Base-by-base conservation (phyloP, 2,329 filamentous ascomycete species). In the Ophiostoma sp. region DNA sequence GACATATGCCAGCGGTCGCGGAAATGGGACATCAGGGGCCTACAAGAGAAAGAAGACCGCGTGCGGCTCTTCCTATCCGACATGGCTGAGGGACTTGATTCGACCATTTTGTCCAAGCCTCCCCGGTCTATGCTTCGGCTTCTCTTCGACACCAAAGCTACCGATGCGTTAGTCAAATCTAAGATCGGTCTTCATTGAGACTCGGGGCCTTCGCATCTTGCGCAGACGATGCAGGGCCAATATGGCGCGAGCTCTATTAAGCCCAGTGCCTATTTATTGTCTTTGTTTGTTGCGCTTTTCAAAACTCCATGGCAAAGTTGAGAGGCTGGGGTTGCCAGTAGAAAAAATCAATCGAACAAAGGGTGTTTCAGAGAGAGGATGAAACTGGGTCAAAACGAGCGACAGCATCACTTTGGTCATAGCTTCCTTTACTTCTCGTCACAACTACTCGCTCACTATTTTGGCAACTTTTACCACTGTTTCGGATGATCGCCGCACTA, bases 1-100 rank as follows among this genome's bases (percentile, higher is more conserved):
- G 83, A 86, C 42, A 85, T 87, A 27, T 97, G 91, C 77, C 86
- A 90, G 4, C 83, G 82, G 62, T 79, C 96, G 71, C 87, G 87
- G 0, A 78, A 81, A 0, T 79, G 81, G 4, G 92, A 97, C 74
- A 82, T 83, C 66, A 77, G 79, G n/a, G n/a, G 7, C 27, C 80
- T 97, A n/a, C 83, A 87, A 73, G 79, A 85, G 71, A 92, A 93
- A 38, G 87, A 90, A 74, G 74, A 71, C 11, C 79, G 85, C 62
- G 85, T 86, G n/a, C 82, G 87, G 63, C 76, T 76, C 5, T 90
- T 91, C 71, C 75, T 90, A 2, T 77, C 38, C 67, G 69, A 45
- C 14, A 69, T 73, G 69, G 70, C 65, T 11, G 66, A 69, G 11
- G 66, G n/a, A 0, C 36, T 66, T 1, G 60, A 64, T 8, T 58